Evolutionary conservation across 2,329 filamentous ascomycete species (phyloP), one percentile per base, ranked within the genome.

Genomic region (Cladophialophora yegresii): DNA sequence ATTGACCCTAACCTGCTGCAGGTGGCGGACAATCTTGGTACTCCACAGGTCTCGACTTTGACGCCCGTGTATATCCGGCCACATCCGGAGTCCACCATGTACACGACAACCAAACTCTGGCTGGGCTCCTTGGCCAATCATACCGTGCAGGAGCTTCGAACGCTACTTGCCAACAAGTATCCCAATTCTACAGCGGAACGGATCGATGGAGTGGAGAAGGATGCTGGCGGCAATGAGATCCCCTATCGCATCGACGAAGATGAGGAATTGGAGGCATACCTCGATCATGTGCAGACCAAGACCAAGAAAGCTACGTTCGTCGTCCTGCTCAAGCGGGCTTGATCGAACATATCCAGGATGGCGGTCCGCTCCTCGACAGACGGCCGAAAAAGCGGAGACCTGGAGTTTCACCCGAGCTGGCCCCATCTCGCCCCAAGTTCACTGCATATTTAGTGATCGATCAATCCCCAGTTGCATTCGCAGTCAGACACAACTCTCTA

Each of bases 261-360:
- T 70, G 84, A 86, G 67, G 89, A 93, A 77, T 75, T 95, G 67
- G 83, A 83, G 64, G 88, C 87, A 0, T 93, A 93, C 76, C 75
- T 95, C 69, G 81, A 83, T 54, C 88, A 90, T 73, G 80, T 88
- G 28, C 78, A 84, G 68, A 81, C 78, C 43, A 76, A 84, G 68
- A 81, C 78, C 43, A 76, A 43, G 33, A 86, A 85, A 72, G 81
- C 81, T 13, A 82, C 79, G 5, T 85, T 87, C 74, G 72, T 80
- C 13, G 79, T 84, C 59, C 73, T 74, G 40, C 70, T 80, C 53
- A 72, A 70, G 36, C 58, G 64, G 7, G 55, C 51, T 45, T 62
- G 45, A 62, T 33, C 7, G 16, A 12, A 20, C 40, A 30, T 30
- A 4, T 5, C 3, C 22, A 13, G 20, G 22, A 50, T 50, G 47